Evolutionary conservation across 2,329 filamentous ascomycete genomes (phyloP).

Genomic region (Capronia americana): DNA sequence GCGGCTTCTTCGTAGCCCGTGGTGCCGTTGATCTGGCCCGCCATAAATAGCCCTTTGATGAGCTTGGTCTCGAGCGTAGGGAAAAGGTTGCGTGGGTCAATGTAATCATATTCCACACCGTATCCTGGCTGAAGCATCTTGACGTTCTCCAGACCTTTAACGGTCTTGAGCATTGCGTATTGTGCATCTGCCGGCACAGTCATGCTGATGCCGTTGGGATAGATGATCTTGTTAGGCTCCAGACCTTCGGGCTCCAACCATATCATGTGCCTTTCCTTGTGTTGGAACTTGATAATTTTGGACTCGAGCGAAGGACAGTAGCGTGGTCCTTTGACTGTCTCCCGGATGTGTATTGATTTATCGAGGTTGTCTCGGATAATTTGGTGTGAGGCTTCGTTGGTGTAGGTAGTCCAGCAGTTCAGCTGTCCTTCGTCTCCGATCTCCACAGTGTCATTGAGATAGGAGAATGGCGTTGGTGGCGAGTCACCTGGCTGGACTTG

Average conservation of each 20-base stretch:
- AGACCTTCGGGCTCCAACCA: constrained; percentile 98
- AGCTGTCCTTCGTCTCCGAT: constrained; percentile 76
- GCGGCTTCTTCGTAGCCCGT: constrained; percentile 98
- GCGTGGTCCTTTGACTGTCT: constrained; percentile 89
- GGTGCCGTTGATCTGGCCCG: constrained; percentile 97
- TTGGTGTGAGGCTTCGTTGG: constrained; percentile 80
- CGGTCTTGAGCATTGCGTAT: constrained; percentile 80
- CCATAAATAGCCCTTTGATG: constrained; percentile 86
- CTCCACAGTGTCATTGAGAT: constrained; percentile 77
- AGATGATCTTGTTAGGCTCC: constrained; percentile 79
- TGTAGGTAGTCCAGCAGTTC: constrained; percentile 84
- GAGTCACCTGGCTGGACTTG: constrained; percentile 81
- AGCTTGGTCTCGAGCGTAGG: constrained; percentile 93
- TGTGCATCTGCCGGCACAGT: constrained; percentile 90
- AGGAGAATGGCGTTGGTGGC: constrained; percentile 89
- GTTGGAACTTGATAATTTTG: constrained; percentile 85
- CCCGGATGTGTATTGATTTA: constrained; percentile 93
- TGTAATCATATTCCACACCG: constrained; percentile 98
- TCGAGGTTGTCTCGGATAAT: constrained; percentile 89
- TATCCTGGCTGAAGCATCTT: constrained; percentile 95
- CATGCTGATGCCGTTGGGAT: constrained; percentile 97
- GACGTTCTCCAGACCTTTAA: constrained; percentile 85
- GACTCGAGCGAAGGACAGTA: constrained; percentile 97
- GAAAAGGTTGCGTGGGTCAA: constrained; percentile 86
- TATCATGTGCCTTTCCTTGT: constrained; percentile 83